Evolutionary conservation across 148 eudicot genomes (phyloP).

Genomic region (Polygonum aviculare): DNA sequence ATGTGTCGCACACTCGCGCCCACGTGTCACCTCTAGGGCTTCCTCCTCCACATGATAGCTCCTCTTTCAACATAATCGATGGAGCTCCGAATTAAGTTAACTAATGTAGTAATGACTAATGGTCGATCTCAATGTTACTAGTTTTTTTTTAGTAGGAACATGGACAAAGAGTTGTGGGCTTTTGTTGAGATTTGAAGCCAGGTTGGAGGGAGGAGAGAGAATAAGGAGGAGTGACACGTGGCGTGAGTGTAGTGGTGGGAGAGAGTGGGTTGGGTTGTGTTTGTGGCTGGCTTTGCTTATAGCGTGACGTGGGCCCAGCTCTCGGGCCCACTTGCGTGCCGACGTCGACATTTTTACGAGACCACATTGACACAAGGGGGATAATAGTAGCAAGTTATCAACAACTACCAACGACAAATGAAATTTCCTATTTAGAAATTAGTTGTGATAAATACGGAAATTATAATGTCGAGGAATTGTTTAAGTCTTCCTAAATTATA

Average conservation of each 20-base stretch:
- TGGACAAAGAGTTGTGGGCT: not conserved
- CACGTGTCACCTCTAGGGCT: slow-evolving; percentile 29
- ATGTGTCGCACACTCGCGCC: slow-evolving; percentile 55
- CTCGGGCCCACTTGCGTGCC: not conserved
- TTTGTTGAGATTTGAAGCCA: not conserved
- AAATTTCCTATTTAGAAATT: too few species aligned
- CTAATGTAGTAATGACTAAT: too few species aligned
- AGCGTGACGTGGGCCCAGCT: not conserved
- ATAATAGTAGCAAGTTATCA: too few species aligned
- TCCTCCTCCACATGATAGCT: not conserved
- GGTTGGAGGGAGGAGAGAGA: slow-evolving; percentile 4
- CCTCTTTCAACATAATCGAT: not conserved
- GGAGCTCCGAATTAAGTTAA: too few species aligned
- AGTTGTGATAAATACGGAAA: too few species aligned
- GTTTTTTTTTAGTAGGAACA: not conserved
- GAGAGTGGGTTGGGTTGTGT: not conserved
- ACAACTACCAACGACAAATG: too few species aligned
- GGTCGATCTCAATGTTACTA: too few species aligned
- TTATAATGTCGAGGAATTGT: too few species aligned
- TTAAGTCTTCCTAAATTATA: too few species aligned
- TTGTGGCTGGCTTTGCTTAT: slow-evolving; percentile 6
- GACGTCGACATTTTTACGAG: not conserved
- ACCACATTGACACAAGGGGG: too few species aligned
- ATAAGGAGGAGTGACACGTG: not conserved
- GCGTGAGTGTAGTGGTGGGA: not conserved